Evolutionary conservation across 495 filamentous ascomycete species (phyloP).

Genomic region (Penicillium crystallinum): DNA sequence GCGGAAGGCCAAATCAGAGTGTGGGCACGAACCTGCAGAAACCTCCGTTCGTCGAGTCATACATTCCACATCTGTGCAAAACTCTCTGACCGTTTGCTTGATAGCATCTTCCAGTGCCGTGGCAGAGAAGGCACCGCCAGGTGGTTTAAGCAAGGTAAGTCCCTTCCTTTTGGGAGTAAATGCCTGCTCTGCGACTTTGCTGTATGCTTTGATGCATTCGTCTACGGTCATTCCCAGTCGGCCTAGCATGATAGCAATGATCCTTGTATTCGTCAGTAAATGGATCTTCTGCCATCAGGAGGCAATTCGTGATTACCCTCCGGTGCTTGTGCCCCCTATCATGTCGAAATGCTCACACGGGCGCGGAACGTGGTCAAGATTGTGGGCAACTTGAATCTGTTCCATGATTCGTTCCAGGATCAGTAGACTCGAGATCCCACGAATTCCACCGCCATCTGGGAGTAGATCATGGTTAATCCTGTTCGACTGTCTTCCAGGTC

Average conservation of each 20-base stretch:
- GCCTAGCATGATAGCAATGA: constrained; percentile 53
- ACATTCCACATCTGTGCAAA: constrained; percentile 5
- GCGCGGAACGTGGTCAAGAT: not conserved
- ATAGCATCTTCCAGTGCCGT: constrained; percentile 13
- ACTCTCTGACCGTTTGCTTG: constrained; percentile 3
- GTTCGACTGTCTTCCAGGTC: not conserved
- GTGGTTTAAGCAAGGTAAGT: not conserved
- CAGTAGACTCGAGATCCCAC: constrained; percentile 20
- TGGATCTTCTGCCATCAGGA: not conserved
- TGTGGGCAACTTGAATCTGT: constrained; percentile 7
- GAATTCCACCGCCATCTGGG: constrained; percentile 23
- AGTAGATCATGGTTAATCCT: not conserved
- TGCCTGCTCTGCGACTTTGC: constrained; percentile 28
- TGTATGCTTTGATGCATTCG: constrained; percentile 46
- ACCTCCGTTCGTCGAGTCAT: not conserved
- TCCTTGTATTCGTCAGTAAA: constrained; percentile 14
- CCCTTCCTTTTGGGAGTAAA: constrained; percentile 7
- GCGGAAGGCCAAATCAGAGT: constrained; percentile 4
- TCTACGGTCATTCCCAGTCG: constrained; percentile 48
- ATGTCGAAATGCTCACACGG: constrained; percentile 27
- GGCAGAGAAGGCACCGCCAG: constrained; percentile 2
- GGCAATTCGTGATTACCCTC: not conserved
- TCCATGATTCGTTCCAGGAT: constrained; percentile 20
- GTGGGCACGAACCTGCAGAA: not conserved
- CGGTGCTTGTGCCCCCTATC: constrained; percentile 21